phyloP scores from a whole-genome alignment of 306 rosid species.

The Pyrus betulifolia region DNA sequence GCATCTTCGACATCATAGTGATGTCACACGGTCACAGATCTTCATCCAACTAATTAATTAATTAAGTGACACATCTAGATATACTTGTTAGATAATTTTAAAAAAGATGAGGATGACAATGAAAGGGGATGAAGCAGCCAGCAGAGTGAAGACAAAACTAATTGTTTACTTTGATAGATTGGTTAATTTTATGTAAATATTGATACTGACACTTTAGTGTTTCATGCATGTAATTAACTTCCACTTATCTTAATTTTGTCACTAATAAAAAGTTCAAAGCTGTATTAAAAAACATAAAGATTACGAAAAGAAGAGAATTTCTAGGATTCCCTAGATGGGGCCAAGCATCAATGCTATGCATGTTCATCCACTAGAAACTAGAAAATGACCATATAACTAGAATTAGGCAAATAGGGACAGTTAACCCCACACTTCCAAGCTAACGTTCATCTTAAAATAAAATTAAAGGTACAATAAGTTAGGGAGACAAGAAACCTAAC shows the following conservation, averaged over 20 bases:
- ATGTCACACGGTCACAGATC: constrained; percentile 16
- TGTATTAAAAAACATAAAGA: neutral
- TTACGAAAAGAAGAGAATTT: neutral
- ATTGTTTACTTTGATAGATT: neutral
- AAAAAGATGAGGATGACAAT: neutral
- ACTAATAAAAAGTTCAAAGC: neutral
- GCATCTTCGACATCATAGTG: constrained; percentile 20
- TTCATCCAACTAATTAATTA: neutral
- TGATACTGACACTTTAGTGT: neutral
- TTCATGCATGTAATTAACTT: neutral
- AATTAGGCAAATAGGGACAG: neutral
- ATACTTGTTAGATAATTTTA: neutral
- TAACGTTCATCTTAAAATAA: neutral
- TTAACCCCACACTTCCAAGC: neutral
- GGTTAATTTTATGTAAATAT: neutral
- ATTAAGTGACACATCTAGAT: neutral
- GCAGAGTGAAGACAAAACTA: neutral
- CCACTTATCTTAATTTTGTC: neutral
- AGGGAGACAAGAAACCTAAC: too few species aligned
- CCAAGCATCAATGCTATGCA: neutral
- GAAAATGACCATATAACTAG: neutral
- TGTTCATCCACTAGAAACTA: neutral
- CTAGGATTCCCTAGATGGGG: too few species aligned
- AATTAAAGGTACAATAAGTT: too few species aligned
- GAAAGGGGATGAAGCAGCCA: neutral